Conservation (phyloP, 2,329 filamentous ascomycete species). For the Metarhizium sp. region DNA sequence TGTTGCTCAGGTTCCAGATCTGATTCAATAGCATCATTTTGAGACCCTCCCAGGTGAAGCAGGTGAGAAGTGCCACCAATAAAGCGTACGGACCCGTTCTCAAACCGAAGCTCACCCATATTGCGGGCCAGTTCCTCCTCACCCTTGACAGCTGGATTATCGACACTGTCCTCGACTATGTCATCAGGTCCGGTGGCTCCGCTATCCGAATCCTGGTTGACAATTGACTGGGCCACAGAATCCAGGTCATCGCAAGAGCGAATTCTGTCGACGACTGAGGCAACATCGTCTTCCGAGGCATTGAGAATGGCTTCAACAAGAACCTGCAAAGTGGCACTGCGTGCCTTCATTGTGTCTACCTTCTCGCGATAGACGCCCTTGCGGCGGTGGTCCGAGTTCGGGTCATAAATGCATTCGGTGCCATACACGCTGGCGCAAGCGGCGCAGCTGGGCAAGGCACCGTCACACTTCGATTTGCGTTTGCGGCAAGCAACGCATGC, state of each 20-base stretch:
- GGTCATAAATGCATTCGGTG: slow-evolving; percentile 88
- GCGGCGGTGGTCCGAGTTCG: slow-evolving; percentile 87
- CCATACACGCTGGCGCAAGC: slow-evolving; percentile 93
- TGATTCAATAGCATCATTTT: slow-evolving; percentile 23
- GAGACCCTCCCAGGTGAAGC: slow-evolving; percentile 60
- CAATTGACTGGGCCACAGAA: slow-evolving; percentile 41
- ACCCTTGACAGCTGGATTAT: slow-evolving; percentile 34
- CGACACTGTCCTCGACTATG: slow-evolving; percentile 28
- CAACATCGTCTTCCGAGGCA: slow-evolving; percentile 77
- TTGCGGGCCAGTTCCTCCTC: slow-evolving; percentile 83
- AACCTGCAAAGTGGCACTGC: slow-evolving; percentile 81
- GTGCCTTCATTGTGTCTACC: slow-evolving; percentile 77
- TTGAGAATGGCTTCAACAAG: slow-evolving; percentile 89
- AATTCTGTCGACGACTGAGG: slow-evolving; percentile 73
- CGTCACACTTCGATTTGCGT: slow-evolving; percentile 84
- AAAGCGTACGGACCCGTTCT: slow-evolving; percentile 81
- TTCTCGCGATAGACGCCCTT: slow-evolving; percentile 97
- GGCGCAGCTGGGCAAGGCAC: slow-evolving; percentile 81
- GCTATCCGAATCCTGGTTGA: slow-evolving; percentile 28
- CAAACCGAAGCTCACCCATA: slow-evolving; percentile 83
- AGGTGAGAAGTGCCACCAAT: slow-evolving; percentile 92
- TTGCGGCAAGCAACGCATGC: slow-evolving; percentile 73
- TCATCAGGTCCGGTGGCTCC: slow-evolving; percentile 22
- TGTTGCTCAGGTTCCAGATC: slow-evolving; percentile 37
- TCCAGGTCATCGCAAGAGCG: slow-evolving; percentile 70